phyloP scores from a whole-genome alignment of 306 rosid genomes.

The Prunus mume region DNA sequence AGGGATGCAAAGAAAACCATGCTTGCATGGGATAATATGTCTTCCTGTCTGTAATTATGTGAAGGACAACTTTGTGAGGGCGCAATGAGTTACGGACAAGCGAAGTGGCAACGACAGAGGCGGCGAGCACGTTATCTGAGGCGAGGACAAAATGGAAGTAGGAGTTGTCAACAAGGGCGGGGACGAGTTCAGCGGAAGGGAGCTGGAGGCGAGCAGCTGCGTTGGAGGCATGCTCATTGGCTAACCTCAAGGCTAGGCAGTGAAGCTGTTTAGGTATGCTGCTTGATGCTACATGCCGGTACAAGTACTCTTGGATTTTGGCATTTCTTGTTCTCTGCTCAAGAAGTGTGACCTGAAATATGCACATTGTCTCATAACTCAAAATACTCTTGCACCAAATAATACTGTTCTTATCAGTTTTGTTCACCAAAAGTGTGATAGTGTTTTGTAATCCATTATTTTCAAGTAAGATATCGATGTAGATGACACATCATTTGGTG shows the following conservation, averaged over 20 bases:
- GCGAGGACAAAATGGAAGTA: constrained; percentile 87
- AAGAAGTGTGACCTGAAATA: constrained; percentile 60
- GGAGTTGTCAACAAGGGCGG: constrained; percentile 84
- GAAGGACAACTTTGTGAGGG: constrained; percentile 70
- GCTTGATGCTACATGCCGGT: constrained; percentile 96
- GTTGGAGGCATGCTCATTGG: constrained; percentile 85
- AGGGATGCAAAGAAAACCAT: constrained; percentile 88
- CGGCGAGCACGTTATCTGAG: constrained; percentile 90
- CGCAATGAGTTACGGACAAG: constrained; percentile 71
- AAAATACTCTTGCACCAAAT: not conserved
- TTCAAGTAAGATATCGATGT: too few relatives aligned
- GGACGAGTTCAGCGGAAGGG: constrained; percentile 88
- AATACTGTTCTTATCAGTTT: too few relatives aligned
- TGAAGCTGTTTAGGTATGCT: constrained; percentile 99
- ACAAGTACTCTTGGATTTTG: constrained; percentile 91
- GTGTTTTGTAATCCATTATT: too few relatives aligned
- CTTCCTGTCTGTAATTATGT: constrained; percentile 86
- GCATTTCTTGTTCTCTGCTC: constrained; percentile 91
- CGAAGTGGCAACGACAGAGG: constrained; percentile 86
- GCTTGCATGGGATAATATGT: constrained; percentile 98
- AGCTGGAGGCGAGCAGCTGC: constrained; percentile 97
- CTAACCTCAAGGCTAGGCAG: constrained; percentile 80
- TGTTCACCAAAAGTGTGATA: too few relatives aligned
- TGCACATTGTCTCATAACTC: not conserved
- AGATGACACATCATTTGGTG: not conserved